phyloP scores from a whole-genome alignment of 2,329 filamentous ascomycete genomes.

The Madurella mycetomatis region DNA sequence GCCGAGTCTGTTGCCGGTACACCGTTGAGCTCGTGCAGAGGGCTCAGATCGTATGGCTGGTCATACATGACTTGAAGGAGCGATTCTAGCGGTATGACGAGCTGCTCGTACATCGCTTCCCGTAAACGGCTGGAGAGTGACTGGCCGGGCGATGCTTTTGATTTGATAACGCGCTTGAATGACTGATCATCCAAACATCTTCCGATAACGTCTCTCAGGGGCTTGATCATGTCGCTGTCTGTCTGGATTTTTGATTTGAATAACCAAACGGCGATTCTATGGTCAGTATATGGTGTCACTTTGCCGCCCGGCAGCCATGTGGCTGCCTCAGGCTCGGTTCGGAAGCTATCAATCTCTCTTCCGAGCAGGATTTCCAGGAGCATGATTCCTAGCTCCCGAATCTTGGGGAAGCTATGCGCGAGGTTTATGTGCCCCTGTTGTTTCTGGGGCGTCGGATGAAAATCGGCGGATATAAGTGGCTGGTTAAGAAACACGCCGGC shows the following conservation, averaged over 20 bases:
- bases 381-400: slow-evolving; percentile 21
- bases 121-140: too few relatives aligned
- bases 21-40: too few relatives aligned
- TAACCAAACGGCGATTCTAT: neutral
- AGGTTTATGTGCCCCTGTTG: neutral
- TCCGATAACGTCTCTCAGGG: neutral
- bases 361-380: slow-evolving; percentile 19
- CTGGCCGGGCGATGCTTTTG: too few relatives aligned
- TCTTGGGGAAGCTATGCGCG: slow-evolving; percentile 14
- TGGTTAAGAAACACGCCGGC: slow-evolving; percentile 10
- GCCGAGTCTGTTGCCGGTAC: too few relatives aligned
- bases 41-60: too few relatives aligned
- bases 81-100: too few relatives aligned
- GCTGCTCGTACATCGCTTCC: too few relatives aligned
- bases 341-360: slow-evolving; percentile 9
- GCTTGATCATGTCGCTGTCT: neutral
- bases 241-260: neutral
- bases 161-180: neutral
- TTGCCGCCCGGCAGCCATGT: neutral
- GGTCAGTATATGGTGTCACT: neutral
- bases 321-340: neutral
- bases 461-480: slow-evolving; percentile 7
- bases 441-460: slow-evolving; percentile 1
- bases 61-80: too few relatives aligned
- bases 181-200: neutral